These are phyloP conservation scores for Stygiomarasmius scandens DNA, from an alignment of 1,284 basidiomycete species.

Conservation along the genomic window DNA sequence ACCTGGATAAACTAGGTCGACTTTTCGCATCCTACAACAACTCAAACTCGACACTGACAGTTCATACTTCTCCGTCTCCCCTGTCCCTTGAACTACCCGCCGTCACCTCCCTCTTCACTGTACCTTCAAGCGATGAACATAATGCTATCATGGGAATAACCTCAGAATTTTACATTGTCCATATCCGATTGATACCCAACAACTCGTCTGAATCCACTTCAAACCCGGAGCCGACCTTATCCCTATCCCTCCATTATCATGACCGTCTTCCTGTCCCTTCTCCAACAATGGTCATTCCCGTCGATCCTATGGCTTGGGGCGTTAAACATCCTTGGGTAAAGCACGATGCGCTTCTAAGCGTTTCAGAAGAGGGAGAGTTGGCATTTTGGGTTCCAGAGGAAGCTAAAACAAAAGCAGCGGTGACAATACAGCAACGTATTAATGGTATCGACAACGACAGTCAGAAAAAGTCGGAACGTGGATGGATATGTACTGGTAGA, in stretches of 20 bases:
- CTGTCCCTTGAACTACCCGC: constrained; percentile 51
- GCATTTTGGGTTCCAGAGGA: constrained; percentile 81
- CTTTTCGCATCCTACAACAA: constrained; percentile 38
- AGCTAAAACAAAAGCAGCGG: constrained; percentile 7
- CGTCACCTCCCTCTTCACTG: constrained; percentile 62
- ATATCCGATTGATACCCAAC: constrained; percentile 37
- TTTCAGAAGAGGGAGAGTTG: constrained; percentile 73
- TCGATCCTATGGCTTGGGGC: constrained; percentile 92
- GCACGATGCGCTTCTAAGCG: constrained; percentile 78
- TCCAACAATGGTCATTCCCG: constrained; percentile 68
- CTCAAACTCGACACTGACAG: constrained; percentile 28
- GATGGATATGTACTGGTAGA: constrained; percentile 72
- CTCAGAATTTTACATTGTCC: constrained; percentile 53
- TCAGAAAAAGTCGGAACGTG: constrained; percentile 12
- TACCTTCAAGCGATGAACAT: constrained; percentile 51
- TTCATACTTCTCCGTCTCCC: constrained; percentile 29
- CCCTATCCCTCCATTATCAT: constrained; percentile 40
- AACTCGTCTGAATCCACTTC: constrained; percentile 30
- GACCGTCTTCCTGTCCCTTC: constrained; percentile 51
- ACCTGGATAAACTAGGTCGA: constrained; percentile 27
- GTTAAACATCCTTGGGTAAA: constrained; percentile 42
- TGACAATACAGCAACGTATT: too few relatives aligned
- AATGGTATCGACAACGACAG: too few relatives aligned
- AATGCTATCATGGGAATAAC: constrained; percentile 68
- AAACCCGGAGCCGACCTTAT: constrained; percentile 21